Conservation (phyloP, 768 basidiomycete species). For the Suillus variegatus region DNA sequence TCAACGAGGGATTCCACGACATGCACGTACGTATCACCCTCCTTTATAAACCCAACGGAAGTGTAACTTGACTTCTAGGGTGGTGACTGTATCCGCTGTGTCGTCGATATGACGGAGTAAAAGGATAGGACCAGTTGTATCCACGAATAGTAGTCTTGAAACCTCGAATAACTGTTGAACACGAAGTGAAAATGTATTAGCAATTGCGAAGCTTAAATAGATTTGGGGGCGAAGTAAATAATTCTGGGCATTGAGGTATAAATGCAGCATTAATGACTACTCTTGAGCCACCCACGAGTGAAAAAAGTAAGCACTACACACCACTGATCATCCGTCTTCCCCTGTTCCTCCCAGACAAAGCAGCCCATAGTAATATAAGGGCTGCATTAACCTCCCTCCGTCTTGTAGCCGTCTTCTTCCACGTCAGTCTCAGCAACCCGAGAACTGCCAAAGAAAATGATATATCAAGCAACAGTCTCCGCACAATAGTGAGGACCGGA, state of each 20-base stretch:
- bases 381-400: conserved; percentile 69
- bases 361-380: conserved; percentile 67
- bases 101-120: conserved; percentile 76
- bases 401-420: conserved; percentile 70
- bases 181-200: not conserved
- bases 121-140: conserved; percentile 5
- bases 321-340: conserved; percentile 52
- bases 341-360: conserved; percentile 58
- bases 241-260: conserved; percentile 12
- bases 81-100: conserved; percentile 92
- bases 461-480: conserved; percentile 76
- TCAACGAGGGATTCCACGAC: conserved; percentile 88
- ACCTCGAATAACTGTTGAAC: conserved; percentile 1
- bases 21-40: conserved; percentile 80
- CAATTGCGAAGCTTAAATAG: not conserved
- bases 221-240: conserved; percentile 1
- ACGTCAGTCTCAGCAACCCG: conserved; percentile 55
- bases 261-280: conserved; percentile 9
- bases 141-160: not conserved
- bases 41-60: not conserved
- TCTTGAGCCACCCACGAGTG: conserved; percentile 7
- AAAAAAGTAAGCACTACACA: conserved; percentile 26
- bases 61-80: conserved; percentile 39
- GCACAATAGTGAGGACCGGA: conserved; percentile 65
- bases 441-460: conserved; percentile 72